A percentile compares a stretch with the other conserved stretches of the same genome.
These are phyloP conservation scores for Austropuccinia psidii DNA, from an alignment of 1,284 basidiomycete genomes.

Conservation along the genomic window DNA sequence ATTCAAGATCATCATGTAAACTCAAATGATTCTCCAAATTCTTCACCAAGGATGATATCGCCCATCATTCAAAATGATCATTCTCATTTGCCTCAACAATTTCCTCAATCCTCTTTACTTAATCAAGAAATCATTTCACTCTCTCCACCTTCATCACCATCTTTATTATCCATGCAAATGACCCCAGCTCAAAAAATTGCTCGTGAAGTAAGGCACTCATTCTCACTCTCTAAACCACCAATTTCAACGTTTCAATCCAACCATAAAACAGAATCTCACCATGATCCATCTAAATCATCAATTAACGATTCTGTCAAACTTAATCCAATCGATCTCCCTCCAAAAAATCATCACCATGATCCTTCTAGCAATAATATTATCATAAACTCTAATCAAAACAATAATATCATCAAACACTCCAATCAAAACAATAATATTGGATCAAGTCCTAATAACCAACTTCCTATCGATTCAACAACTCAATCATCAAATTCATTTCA, in stretches of 20 bases:
- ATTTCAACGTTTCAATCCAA: background rate
- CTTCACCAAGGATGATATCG: background rate
- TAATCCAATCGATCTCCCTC: background rate
- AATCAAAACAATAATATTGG: background rate
- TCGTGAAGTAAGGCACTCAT: constrained; percentile 34
- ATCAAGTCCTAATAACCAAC: background rate
- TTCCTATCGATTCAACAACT: background rate
- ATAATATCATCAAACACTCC: background rate
- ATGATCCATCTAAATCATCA: background rate
- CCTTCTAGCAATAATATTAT: constrained; percentile 30
- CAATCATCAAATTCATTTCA: constrained; percentile 21
- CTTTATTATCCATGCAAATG: background rate
- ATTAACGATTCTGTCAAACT: background rate
- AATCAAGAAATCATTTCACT: background rate
- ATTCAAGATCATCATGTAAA: background rate
- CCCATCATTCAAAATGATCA: background rate
- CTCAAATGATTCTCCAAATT: background rate
- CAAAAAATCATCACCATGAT: background rate
- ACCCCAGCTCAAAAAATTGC: constrained; percentile 37
- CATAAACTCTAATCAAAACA: constrained; percentile 13
- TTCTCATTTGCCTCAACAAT: background rate
- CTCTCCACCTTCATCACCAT: background rate
- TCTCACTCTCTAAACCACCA: constrained; percentile 22
- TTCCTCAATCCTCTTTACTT: background rate
- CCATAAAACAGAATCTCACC: background rate